These are phyloP conservation scores for Pythium brachiatum DNA, from an alignment of 352 stramenopile species.

Conservation along the genomic window DNA sequence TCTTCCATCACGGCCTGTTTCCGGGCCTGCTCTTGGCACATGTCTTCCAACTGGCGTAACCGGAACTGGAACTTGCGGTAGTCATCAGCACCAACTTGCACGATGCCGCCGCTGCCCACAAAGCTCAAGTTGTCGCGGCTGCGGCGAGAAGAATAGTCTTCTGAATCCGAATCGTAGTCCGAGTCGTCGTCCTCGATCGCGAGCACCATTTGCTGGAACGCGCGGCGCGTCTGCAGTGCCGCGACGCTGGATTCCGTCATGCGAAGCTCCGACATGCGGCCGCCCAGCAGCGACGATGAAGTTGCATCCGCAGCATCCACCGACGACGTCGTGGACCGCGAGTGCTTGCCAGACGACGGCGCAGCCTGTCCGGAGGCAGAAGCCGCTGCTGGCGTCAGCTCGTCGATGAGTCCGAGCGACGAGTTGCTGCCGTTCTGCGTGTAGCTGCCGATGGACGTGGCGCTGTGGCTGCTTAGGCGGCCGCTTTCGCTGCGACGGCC, in stretches of 20 bases:
- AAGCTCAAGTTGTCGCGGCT: constrained; percentile 17
- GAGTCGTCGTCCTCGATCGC: constrained; percentile 75
- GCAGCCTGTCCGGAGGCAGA: neutral
- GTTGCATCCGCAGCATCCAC: neutral
- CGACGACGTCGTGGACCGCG: neutral
- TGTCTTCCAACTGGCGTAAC: constrained; percentile 71
- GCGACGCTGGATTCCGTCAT: constrained; percentile 70
- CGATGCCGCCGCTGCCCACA: constrained; percentile 29
- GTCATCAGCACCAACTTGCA: constrained; percentile 65
- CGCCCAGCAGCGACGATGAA: neutral
- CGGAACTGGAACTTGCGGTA: constrained; percentile 85
- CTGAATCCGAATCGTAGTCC: constrained; percentile 59
- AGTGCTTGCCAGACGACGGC: neutral
- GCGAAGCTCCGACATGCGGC: constrained; percentile 23
- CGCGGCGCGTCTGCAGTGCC: constrained; percentile 70
- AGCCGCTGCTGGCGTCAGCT: neutral
- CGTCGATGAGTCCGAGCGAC: constrained; percentile 16
- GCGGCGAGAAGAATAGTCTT: constrained; percentile 10
- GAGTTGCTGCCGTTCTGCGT: constrained; percentile 7
- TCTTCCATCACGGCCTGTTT: constrained; percentile 75
- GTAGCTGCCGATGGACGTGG: neutral
- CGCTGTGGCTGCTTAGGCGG: constrained; percentile 5
- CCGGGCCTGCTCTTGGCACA: constrained; percentile 63
- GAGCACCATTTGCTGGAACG: constrained; percentile 85
- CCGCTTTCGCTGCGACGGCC: constrained; percentile 18